Evolutionary conservation across 2,329 filamentous ascomycete genomes (phyloP).

Genomic region (Monosporascus ibericus): DNA sequence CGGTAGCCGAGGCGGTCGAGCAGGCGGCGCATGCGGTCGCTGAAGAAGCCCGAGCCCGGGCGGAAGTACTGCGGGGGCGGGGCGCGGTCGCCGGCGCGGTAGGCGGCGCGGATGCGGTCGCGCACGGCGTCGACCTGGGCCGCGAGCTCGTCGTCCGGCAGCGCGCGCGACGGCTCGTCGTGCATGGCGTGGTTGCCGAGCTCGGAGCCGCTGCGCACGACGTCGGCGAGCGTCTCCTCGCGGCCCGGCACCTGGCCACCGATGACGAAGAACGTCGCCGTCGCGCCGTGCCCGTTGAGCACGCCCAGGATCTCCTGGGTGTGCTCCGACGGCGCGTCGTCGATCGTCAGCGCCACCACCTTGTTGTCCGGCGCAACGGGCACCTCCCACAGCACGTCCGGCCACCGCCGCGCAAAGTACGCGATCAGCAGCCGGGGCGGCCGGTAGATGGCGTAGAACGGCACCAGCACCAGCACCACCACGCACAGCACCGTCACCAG

Average conservation of each 20-base stretch:
- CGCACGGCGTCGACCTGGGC: slow-evolving; percentile 59
- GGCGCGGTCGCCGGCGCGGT: slow-evolving; percentile 25
- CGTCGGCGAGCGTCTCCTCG: slow-evolving; percentile 47
- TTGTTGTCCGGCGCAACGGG: slow-evolving; percentile 41
- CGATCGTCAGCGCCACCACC: slow-evolving; percentile 76
- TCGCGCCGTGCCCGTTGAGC: slow-evolving; percentile 59
- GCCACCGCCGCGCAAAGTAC: slow-evolving; percentile 66
- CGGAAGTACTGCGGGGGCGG: slow-evolving; percentile 62
- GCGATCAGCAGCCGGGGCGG: slow-evolving; percentile 66
- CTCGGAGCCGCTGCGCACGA: slow-evolving; percentile 61
- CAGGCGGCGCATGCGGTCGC: slow-evolving; percentile 57
- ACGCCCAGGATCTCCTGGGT: slow-evolving; percentile 65
- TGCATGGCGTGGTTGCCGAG: slow-evolving; percentile 86
- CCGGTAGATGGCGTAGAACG: slow-evolving; percentile 71
- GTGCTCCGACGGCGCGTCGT: slow-evolving; percentile 73
- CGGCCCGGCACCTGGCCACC: slow-evolving; percentile 63
- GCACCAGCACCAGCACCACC: slow-evolving; percentile 27
- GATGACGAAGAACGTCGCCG: slow-evolving; percentile 85
- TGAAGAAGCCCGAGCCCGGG: slow-evolving; percentile 82
- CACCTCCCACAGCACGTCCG: slow-evolving; percentile 73
- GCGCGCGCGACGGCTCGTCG: slow-evolving; percentile 66
- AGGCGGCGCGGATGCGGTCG: slow-evolving; percentile 28
- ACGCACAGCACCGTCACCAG: slow-evolving; percentile 37
- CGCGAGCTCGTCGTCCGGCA: slow-evolving; percentile 54
- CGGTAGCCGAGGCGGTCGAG: slow-evolving; percentile 58